Evolutionary conservation across 2,329 filamentous ascomycete species (phyloP).

Genomic region (Neopestalotiopsis clavispora): DNA sequence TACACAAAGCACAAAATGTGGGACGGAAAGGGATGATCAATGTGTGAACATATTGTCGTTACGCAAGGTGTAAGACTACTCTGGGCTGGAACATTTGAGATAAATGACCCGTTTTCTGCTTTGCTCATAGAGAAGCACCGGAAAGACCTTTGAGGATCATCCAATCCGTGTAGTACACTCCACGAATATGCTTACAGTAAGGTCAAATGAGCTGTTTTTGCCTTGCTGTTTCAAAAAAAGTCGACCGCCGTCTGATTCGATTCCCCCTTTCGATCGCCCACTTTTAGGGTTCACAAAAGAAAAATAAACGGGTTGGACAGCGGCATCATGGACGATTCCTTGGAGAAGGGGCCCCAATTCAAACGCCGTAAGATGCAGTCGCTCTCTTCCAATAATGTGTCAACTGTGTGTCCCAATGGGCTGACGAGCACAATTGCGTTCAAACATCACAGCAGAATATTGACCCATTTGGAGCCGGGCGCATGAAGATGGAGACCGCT

Average conservation of each 20-base stretch:
- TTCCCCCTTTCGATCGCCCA: background rate
- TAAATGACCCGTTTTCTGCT: background rate
- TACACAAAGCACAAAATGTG: too few relatives aligned
- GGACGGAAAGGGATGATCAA: background rate
- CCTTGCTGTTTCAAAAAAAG: background rate
- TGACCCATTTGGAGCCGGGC: background rate
- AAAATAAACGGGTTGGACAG: background rate
- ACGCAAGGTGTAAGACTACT: background rate
- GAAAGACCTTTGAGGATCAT: too few relatives aligned
- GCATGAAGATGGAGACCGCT: background rate
- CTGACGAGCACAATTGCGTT: background rate
- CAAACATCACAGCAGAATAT: background rate
- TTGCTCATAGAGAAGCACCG: background rate
- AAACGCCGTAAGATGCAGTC: too few relatives aligned
- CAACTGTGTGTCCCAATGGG: too few relatives aligned
- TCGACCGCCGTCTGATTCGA: background rate
- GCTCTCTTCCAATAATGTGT: too few relatives aligned
- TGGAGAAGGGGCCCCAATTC: too few relatives aligned
- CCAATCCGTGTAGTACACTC: too few relatives aligned
- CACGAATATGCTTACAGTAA: too few relatives aligned
- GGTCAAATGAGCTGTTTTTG: too few relatives aligned
- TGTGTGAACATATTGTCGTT: background rate
- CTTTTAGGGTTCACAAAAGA: background rate
- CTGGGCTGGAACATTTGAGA: background rate
- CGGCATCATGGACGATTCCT: background rate